A percentile compares a stretch with the other conserved stretches of the same genome.
Conservation (phyloP, 2,329 filamentous ascomycete genomes). For the Chrysosporium keratinophilum region DNA sequence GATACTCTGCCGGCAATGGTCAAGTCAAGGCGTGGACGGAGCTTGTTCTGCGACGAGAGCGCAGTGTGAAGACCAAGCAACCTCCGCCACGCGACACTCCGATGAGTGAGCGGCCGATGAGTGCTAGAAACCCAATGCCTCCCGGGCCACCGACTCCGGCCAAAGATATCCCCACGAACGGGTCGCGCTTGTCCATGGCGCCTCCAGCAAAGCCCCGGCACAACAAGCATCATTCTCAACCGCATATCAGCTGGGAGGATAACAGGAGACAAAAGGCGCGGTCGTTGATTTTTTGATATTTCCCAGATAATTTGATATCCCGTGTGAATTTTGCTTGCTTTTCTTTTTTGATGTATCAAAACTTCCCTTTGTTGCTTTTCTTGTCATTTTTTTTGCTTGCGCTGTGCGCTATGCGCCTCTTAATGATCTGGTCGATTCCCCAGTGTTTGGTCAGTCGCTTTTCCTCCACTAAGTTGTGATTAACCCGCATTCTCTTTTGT, state of each 20-base stretch:
- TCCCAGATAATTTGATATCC: neutral
- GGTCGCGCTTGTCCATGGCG: slow-evolving; percentile 24
- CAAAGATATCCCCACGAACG: slow-evolving; percentile 21
- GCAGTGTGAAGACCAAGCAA: slow-evolving; percentile 27
- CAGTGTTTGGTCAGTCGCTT: slow-evolving; percentile 10
- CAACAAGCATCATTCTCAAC: slow-evolving; percentile 34
- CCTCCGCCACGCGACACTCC: neutral
- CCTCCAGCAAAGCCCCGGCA: slow-evolving; percentile 26
- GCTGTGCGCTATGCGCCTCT: slow-evolving; percentile 10
- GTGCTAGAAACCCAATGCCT: slow-evolving; percentile 8
- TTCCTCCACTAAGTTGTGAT: slow-evolving; percentile 11
- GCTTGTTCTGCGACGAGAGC: slow-evolving; percentile 45
- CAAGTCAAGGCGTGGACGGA: slow-evolving; percentile 52
- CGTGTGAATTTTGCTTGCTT: slow-evolving; percentile 10
- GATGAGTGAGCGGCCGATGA: slow-evolving; percentile 9
- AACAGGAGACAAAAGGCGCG: slow-evolving; percentile 34
- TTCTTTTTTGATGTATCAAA: slow-evolving; percentile 16
- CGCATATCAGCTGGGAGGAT: slow-evolving; percentile 26
- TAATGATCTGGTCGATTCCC: slow-evolving; percentile 1
- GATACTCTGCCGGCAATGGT: slow-evolving; percentile 34
- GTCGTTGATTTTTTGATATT: slow-evolving; percentile 32
- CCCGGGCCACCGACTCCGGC: slow-evolving; percentile 19
- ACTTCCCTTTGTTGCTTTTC: slow-evolving; percentile 13
- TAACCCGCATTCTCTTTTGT: slow-evolving; percentile 5
- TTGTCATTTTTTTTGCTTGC: slow-evolving; percentile 8